Evolutionary conservation across 495 filamentous ascomycete genomes (phyloP).

Genomic region (Podospora tetraspora): DNA sequence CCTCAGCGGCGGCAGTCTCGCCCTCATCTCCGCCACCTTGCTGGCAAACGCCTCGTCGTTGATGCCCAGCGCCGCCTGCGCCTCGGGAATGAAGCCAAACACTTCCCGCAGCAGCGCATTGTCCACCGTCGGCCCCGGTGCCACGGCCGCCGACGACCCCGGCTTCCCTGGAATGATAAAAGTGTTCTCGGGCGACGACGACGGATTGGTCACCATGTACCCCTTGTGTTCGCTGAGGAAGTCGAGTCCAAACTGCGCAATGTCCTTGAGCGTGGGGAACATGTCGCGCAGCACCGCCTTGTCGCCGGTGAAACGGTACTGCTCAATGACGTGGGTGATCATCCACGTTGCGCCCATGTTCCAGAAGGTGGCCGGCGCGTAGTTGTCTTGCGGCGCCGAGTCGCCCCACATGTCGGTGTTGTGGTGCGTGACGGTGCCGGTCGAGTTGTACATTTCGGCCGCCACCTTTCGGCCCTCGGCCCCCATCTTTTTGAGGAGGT

Average conservation of each 20-base stretch:
- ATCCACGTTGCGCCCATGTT: slow-evolving; percentile 11
- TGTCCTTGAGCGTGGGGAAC: slow-evolving; percentile 5
- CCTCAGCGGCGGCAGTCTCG: slow-evolving; percentile 5
- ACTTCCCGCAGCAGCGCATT: slow-evolving; percentile 8
- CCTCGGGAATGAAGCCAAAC: slow-evolving; percentile 8
- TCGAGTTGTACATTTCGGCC: slow-evolving; percentile 3
- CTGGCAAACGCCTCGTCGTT: neutral
- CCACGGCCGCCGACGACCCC: neutral
- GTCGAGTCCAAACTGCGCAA: slow-evolving; percentile 6
- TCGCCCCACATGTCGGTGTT: slow-evolving; percentile 14
- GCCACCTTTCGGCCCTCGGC: neutral
- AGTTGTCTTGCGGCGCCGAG: slow-evolving; percentile 9
- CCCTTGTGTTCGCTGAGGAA: slow-evolving; percentile 3
- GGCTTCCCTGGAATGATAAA: neutral
- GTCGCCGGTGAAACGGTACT: slow-evolving; percentile 9
- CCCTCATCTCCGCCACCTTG: slow-evolving; percentile 1
- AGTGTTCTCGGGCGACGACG: slow-evolving; percentile 8
- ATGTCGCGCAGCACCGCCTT: slow-evolving; percentile 9
- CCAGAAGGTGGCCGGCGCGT: slow-evolving; percentile 4
- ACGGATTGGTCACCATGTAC: slow-evolving; percentile 9
- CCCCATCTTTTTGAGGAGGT: slow-evolving; percentile 9
- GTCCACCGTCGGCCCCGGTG: slow-evolving; percentile 4
- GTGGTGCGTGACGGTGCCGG: slow-evolving; percentile 10
- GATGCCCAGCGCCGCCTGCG: slow-evolving; percentile 1
- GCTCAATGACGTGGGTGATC: slow-evolving; percentile 8